Conservation (phyloP, 495 filamentous ascomycete species). For the Talaromyces adpressus region DNA sequence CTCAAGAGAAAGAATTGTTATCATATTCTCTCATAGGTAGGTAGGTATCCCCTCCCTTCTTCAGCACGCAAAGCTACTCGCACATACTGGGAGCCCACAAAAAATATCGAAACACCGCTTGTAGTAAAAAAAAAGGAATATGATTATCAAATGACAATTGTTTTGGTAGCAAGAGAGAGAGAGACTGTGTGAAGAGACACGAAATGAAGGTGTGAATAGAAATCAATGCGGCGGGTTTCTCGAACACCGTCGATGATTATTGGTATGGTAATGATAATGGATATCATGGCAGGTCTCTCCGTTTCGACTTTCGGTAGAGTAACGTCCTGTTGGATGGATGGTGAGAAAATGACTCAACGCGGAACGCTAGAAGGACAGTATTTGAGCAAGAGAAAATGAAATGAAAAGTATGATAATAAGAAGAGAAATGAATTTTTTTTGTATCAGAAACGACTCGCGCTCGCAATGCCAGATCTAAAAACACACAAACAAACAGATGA, state of each 20-base stretch:
- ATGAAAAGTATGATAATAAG: slow-evolving; percentile 19
- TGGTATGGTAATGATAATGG: not conserved
- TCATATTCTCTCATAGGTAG: not conserved
- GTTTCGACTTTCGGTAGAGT: not conserved
- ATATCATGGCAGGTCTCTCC: not conserved
- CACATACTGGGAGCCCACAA: not conserved
- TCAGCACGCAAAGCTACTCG: not conserved
- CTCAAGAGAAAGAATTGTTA: not conserved
- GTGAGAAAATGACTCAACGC: slow-evolving; percentile 2
- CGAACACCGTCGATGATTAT: not conserved
- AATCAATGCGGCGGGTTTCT: not conserved
- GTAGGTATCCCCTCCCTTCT: not conserved
- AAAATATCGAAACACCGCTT: not conserved
- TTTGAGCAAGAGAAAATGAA: slow-evolving; percentile 6
- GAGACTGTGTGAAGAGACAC: not conserved
- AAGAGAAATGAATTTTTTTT: slow-evolving; percentile 19
- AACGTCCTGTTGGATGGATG: not conserved
- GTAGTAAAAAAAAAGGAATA: not conserved
- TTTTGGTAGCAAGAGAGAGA: not conserved
- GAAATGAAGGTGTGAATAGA: slow-evolving; percentile 3
- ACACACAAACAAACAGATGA: slow-evolving; percentile 7
- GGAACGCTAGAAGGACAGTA: slow-evolving; percentile 6
- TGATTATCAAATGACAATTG: not conserved
- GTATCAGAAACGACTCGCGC: slow-evolving; percentile 40
- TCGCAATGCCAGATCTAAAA: slow-evolving; percentile 44